Conservation (phyloP, 2,329 filamentous ascomycete species). For the Neopestalotiopsis clavispora region DNA sequence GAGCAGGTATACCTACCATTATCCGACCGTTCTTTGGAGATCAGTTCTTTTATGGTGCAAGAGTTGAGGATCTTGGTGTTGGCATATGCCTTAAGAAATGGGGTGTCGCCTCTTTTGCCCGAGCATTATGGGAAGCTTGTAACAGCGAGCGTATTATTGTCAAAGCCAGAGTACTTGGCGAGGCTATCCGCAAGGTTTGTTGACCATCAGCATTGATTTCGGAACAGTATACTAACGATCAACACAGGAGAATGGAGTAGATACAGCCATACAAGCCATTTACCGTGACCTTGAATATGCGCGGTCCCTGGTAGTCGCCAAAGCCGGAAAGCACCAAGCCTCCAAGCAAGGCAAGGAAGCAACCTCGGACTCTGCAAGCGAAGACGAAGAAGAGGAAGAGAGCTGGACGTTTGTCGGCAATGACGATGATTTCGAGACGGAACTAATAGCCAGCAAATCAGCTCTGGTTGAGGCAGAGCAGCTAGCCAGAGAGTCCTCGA, state of each 20-base stretch:
- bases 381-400: conserved; percentile 73
- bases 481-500: not conserved
- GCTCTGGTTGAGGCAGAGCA: conserved; percentile 31
- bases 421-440: conserved; percentile 41
- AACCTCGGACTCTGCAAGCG: conserved; percentile 36
- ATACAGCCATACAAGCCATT: conserved; percentile 85
- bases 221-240: conserved; percentile 32
- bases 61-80: conserved; percentile 92
- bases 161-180: conserved; percentile 81
- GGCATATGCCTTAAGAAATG: conserved; percentile 88
- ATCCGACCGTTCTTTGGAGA: conserved; percentile 98
- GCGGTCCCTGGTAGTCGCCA: conserved; percentile 76
- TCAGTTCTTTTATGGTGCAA: conserved; percentile 91
- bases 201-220: not conserved
- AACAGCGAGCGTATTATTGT: conserved; percentile 89
- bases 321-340: conserved; percentile 54
- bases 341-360: conserved; percentile 35
- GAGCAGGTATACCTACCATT: conserved; percentile 91
- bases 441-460: conserved; percentile 36
- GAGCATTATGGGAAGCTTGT: conserved; percentile 89
- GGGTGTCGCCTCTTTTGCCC: conserved; percentile 83
- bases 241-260: conserved; percentile 83
- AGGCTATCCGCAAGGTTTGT: conserved; percentile 83
- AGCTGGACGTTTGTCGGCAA: conserved; percentile 88
- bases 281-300: conserved; percentile 97